Conservation (phyloP, 2,329 filamentous ascomycete genomes). For the Fusarium mexicanum region DNA sequence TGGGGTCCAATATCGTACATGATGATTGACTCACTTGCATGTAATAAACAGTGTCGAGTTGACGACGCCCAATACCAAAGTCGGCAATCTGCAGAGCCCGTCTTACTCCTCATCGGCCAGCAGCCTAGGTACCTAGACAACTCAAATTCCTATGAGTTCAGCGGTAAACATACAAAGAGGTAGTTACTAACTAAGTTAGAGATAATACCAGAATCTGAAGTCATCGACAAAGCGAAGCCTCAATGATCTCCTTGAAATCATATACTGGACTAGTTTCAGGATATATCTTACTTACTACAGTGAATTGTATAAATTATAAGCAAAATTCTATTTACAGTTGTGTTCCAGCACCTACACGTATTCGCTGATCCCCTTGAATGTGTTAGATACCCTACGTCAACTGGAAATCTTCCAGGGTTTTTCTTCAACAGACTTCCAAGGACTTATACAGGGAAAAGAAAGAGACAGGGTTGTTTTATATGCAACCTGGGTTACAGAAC, state of each 20-base stretch:
- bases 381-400: background rate
- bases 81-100: background rate
- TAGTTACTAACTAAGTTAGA: background rate
- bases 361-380: background rate
- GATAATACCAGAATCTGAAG: background rate
- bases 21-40: background rate
- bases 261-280: no score
- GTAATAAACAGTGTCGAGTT: background rate
- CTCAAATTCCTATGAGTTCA: background rate
- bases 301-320: background rate
- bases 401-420: background rate
- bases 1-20: background rate
- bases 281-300: no score
- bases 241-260: background rate
- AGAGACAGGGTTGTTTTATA: no score
- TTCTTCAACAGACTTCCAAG: background rate
- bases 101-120: conserved; percentile 11
- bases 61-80: background rate
- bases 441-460: background rate
- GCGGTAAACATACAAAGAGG: background rate
- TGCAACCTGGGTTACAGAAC: background rate
- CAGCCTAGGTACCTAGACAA: conserved; percentile 6
- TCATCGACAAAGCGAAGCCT: background rate
- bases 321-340: no score
- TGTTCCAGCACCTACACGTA: background rate